Percentiles rank a stretch among this genome's conserved stretches.
phyloP scores from a whole-genome alignment of 345 rosid species.

The Eucalyptus polybractea region DNA sequence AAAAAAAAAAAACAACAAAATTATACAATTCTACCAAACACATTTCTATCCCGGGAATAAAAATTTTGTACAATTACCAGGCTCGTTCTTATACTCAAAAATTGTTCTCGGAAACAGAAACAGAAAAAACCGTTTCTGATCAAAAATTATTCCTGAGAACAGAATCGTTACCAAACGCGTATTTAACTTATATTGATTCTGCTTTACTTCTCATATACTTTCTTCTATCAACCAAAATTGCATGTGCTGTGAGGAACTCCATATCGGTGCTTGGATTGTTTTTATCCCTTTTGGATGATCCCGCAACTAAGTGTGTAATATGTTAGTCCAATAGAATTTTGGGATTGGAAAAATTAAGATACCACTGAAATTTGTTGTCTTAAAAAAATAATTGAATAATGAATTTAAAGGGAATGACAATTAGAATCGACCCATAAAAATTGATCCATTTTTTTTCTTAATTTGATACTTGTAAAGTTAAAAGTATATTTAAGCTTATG shows the following conservation, averaged over 20 bases:
- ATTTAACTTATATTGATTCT: neutral
- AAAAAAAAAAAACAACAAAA: too few relatives aligned
- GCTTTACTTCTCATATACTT: too few relatives aligned
- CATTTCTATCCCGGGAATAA: too few relatives aligned
- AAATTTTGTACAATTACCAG: too few relatives aligned
- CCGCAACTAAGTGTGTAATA: neutral
- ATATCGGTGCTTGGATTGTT: neutral
- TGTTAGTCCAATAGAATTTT: neutral
- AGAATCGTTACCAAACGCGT: rapidly evolving
- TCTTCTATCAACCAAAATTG: neutral
- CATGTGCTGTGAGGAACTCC: neutral
- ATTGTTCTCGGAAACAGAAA: too few relatives aligned
- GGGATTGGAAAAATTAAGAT: neutral
- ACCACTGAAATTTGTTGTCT: neutral
- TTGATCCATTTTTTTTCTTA: neutral
- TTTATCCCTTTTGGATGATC: too few relatives aligned
- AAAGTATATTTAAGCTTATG: neutral
- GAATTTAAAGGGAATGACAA: neutral
- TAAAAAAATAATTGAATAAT: neutral
- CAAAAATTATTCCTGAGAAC: too few relatives aligned
- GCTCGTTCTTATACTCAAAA: too few relatives aligned
- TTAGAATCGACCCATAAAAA: neutral
- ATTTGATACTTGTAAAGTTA: neutral
- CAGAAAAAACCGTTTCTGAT: rapidly evolving
- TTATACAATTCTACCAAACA: too few relatives aligned